Evolutionary conservation across 2,329 filamentous ascomycete genomes (phyloP).

Genomic region (Coniochaeta sp.): DNA sequence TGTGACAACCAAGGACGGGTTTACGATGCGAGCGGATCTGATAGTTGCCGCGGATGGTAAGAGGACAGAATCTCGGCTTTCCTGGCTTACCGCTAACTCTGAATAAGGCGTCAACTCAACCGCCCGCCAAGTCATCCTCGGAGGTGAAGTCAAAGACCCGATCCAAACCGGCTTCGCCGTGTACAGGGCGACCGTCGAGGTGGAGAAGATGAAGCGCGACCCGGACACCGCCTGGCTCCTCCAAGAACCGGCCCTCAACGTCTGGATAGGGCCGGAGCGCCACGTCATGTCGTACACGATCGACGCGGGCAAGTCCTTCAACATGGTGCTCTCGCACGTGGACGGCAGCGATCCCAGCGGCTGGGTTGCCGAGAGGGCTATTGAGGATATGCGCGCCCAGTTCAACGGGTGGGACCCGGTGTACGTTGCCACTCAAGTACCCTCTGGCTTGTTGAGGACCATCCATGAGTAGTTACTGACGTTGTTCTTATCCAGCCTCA

Average conservation of each 20-base stretch:
- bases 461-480: no score
- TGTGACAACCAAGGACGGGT: no score
- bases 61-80: no score
- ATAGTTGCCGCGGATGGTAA: no score
- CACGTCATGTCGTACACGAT: conserved; percentile 41
- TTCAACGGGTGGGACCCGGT: conserved; percentile 25
- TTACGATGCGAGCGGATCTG: no score
- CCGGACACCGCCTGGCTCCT: conserved; percentile 30
- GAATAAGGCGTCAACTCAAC: no score
- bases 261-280: conserved; percentile 32
- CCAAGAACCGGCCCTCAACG: conserved; percentile 28
- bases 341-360: conserved; percentile 26
- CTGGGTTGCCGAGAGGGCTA: conserved; percentile 17
- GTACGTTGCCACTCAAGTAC: no score
- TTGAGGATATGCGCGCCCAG: conserved; percentile 24
- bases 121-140: no score
- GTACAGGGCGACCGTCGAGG: conserved; percentile 32
- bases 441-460: no score
- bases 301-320: conserved; percentile 32
- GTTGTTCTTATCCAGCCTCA: conserved; percentile 18
- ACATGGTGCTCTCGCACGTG: conserved; percentile 36
- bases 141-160: no score
- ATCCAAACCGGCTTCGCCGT: conserved; percentile 34
- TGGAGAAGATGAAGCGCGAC: conserved; percentile 25
- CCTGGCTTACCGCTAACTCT: no score